These are phyloP conservation scores for Populus tomentosa DNA, from an alignment of 441 rosid genomes.

Conservation along the genomic window DNA sequence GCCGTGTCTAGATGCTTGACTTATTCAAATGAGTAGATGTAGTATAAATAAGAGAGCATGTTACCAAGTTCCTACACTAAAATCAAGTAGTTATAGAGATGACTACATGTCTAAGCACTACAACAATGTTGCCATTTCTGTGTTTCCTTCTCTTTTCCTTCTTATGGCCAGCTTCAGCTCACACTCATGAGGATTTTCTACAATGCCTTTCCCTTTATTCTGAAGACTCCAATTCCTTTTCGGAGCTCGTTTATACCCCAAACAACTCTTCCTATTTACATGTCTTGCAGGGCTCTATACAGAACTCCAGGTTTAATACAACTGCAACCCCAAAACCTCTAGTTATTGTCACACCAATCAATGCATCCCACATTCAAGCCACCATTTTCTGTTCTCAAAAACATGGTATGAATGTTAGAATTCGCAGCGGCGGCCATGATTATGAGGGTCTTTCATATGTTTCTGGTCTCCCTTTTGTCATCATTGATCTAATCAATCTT, in stretches of 20 bases:
- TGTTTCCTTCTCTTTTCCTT: no score
- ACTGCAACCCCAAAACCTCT: constrained; percentile 21
- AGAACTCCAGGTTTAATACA: constrained; percentile 4
- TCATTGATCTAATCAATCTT: constrained; percentile 31
- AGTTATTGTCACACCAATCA: constrained; percentile 44
- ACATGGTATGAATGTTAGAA: constrained; percentile 33
- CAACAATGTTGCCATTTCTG: no score
- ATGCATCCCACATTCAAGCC: constrained; percentile 41
- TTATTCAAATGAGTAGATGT: no score
- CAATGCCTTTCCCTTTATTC: no score
- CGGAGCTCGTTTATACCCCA: neutral
- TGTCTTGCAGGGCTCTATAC: constrained; percentile 3
- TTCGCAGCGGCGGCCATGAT: constrained; percentile 64
- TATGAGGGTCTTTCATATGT: constrained; percentile 55
- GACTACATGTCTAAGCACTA: no score
- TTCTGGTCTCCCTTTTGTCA: constrained; percentile 33
- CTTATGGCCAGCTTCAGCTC: no score
- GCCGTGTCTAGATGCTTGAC: no score
- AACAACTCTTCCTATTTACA: neutral
- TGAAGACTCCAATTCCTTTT: no score
- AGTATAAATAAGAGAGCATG: no score
- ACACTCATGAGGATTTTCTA: no score
- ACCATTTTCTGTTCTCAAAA: constrained; percentile 37
- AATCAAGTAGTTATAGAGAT: no score
- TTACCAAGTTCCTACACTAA: no score